Conservation (phyloP, 768 basidiomycete genomes). For the Hortiboletus flavorubellus region DNA sequence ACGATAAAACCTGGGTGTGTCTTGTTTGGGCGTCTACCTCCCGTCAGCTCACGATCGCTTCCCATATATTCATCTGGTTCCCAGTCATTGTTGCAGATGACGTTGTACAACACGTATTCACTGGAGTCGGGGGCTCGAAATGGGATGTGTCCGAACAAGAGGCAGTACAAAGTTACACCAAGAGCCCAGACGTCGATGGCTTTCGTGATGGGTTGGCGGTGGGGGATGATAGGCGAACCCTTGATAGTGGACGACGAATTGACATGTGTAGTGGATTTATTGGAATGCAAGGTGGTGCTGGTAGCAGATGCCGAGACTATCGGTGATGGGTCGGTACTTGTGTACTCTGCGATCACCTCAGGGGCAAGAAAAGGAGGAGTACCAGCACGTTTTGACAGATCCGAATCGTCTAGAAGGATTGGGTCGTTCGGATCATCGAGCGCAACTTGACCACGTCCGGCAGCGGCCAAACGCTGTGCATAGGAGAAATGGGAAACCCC, state of each 20-base stretch:
- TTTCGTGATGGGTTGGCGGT: slow-evolving; percentile 69
- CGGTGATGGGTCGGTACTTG: slow-evolving; percentile 35
- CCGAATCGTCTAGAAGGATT: slow-evolving; percentile 77
- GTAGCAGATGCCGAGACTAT: slow-evolving; percentile 31
- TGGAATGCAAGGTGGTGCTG: slow-evolving; percentile 30
- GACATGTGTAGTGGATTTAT: slow-evolving; percentile 28
- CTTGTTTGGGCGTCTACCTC: slow-evolving; percentile 50
- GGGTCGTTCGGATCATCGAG: slow-evolving; percentile 53
- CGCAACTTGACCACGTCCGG: slow-evolving; percentile 38
- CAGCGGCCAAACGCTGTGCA: slow-evolving; percentile 73
- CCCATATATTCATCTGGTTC: slow-evolving; percentile 68
- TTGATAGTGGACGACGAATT: slow-evolving; percentile 30
- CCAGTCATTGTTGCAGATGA: slow-evolving; percentile 79
- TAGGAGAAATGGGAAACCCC: slow-evolving; percentile 96
- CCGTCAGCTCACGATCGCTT: slow-evolving; percentile 58
- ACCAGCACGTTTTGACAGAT: slow-evolving; percentile 87
- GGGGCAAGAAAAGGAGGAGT: slow-evolving; percentile 97
- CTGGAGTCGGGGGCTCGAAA: slow-evolving; percentile 56
- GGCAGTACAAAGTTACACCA: slow-evolving; percentile 92
- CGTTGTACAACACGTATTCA: slow-evolving; percentile 76
- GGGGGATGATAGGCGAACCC: slow-evolving; percentile 19
- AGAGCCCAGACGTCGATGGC: slow-evolving; percentile 98
- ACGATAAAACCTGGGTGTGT: slow-evolving; percentile 57
- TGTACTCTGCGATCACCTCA: slow-evolving; percentile 78
- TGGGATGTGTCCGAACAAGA: slow-evolving; percentile 85